Base-by-base conservation (phyloP, 805 yeast genomes). In the Myxozyma mucilagina region DNA sequence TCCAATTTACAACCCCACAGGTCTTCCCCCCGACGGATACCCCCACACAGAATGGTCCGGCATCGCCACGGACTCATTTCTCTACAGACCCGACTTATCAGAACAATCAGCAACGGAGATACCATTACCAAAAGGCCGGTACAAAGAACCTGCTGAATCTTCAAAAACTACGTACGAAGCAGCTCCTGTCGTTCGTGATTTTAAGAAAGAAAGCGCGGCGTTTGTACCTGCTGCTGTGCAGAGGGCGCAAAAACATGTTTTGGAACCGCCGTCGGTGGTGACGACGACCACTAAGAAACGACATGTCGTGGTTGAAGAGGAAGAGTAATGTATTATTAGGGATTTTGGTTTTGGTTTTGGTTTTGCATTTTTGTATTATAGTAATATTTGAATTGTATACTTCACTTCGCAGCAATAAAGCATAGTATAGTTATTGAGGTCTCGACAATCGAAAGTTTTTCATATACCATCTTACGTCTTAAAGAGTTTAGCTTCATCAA, bases 141-240 rank as follows among this genome's bases (percentile, higher is more conserved):
- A 56, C 2, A 49, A 47, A 14, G 16, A 8, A 41, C 16, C 44
- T 9, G 16, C 13, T 13, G 39, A 35, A 10, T 48, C 60, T 9
- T 51, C 53, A 10, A 31, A 34, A 42, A 63, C 63, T 1, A 68
- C 63, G 11, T 68, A 68, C 34, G 70, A 66, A 42, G 67, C 69
- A 8, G 70, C 70, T 5, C 69, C 70, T n/a, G 49, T 68, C 10
- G 65, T 68, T 16, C 63, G 70, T 4, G 68, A 68, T 48, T 39
- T 68, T 32, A 38, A 42, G 29, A 57, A 66, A 39, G 70, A 68
- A 31, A 61, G 67, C 34, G 62, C 66, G 18, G 53, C 62, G 13
- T 60, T 67, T 53, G 61, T 67, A 11, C 70, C 70, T 8, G 62
- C 63, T 11, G 48, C 67, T 8, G 67, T 67, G 9, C 60, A 54